These are phyloP conservation scores for Mortierella sp. DNA, from an alignment of 371 early-diverging fungal genomes.

Conservation along the genomic window DNA sequence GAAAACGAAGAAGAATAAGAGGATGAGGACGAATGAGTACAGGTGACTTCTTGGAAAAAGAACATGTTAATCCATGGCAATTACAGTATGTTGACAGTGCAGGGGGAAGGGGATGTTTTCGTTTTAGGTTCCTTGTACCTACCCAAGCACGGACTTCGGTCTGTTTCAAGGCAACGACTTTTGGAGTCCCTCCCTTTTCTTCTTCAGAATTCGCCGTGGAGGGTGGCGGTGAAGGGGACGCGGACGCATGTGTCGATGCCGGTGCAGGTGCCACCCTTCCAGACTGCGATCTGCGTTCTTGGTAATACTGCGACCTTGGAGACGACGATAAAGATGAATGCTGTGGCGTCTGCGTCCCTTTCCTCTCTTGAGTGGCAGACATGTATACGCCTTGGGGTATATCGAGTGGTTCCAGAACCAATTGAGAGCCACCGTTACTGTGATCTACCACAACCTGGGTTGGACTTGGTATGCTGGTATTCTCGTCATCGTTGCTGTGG, in stretches of 20 bases:
- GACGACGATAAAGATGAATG: background rate
- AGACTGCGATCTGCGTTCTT: background rate
- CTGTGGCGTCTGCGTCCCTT: background rate
- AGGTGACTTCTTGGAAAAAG: no score
- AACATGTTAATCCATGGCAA: no score
- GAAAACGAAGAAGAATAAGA: no score
- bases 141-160: constrained; percentile 52
- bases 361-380: background rate
- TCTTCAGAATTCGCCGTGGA: background rate
- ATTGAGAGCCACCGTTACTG: background rate
- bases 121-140: constrained; percentile 9
- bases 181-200: background rate
- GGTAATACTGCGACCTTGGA: background rate
- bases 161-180: constrained; percentile 25
- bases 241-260: no score
- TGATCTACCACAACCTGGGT: background rate
- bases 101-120: no score
- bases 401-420: background rate
- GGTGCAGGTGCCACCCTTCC: no score
- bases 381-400: background rate
- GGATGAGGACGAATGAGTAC: no score
- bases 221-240: background rate
- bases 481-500: background rate
- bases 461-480: background rate
- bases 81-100: no score